Conservation (phyloP, 2,329 filamentous ascomycete species). For the Claviceps sp. region DNA sequence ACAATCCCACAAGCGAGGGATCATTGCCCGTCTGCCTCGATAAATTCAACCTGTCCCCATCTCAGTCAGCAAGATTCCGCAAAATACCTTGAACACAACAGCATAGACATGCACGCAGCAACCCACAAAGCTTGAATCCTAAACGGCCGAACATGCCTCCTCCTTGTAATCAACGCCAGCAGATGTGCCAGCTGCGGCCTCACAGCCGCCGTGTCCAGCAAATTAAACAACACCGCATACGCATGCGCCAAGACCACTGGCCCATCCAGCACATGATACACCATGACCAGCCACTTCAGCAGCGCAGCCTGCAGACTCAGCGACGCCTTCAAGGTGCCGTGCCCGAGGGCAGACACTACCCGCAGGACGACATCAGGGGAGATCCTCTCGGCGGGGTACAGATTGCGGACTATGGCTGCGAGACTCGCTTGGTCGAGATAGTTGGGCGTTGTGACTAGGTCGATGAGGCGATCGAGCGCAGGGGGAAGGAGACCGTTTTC, state of each 20-base stretch:
- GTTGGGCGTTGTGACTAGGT: constrained; percentile 51
- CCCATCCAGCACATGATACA: constrained; percentile 58
- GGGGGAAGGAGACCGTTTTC: constrained; percentile 51
- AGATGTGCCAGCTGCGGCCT: constrained; percentile 60
- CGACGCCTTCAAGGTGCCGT: constrained; percentile 62
- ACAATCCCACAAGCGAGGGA: constrained; percentile 56
- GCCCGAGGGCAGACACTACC: constrained; percentile 61
- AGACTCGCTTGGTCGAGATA: constrained; percentile 65
- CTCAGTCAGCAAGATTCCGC: not conserved
- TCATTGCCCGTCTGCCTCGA: constrained; percentile 56
- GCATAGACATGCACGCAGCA: not conserved
- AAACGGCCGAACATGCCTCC: constrained; percentile 73
- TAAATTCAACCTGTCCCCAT: constrained; percentile 34
- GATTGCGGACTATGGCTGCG: constrained; percentile 53
- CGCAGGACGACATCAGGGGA: constrained; percentile 46
- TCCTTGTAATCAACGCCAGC: constrained; percentile 63
- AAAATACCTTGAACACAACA: too few species aligned
- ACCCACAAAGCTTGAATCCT: constrained; percentile 64
- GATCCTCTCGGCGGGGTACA: constrained; percentile 62
- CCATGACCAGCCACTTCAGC: constrained; percentile 65
- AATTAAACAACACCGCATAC: constrained; percentile 67
- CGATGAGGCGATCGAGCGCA: constrained; percentile 49
- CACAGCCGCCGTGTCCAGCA: constrained; percentile 68
- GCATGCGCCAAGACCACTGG: constrained; percentile 49
- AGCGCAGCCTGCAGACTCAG: constrained; percentile 56